These are phyloP conservation scores for Powellomyces hirtus DNA, from an alignment of 192 early-diverging fungal species.

Conservation along the genomic window DNA sequence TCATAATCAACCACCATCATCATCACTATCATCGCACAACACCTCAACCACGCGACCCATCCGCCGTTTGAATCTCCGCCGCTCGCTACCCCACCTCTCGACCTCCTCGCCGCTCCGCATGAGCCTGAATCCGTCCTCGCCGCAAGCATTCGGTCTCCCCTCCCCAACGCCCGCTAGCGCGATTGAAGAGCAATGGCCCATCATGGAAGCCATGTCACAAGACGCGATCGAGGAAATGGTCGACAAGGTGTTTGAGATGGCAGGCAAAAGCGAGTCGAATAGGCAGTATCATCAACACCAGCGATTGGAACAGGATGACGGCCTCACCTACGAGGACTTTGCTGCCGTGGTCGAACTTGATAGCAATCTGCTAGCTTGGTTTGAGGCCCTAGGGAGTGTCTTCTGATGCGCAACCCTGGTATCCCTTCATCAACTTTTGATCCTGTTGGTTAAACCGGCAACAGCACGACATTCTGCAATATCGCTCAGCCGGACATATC, in stretches of 20 bases:
- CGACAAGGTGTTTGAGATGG: constrained; percentile 73
- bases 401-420: constrained; percentile 64
- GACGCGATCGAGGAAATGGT: constrained; percentile 95
- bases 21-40: no score
- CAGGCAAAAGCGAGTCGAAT: not conserved
- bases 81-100: constrained; percentile 25
- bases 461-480: no score
- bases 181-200: constrained; percentile 69
- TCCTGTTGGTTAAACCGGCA: no score
- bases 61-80: constrained; percentile 14
- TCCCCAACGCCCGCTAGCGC: not conserved
- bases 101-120: constrained; percentile 21
- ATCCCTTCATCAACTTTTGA: no score
- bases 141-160: constrained; percentile 2
- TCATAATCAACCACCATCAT: no score
- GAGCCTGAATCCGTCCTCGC: constrained; percentile 9
- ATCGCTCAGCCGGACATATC: no score
- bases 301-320: constrained; percentile 41
- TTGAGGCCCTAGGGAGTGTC: constrained; percentile 86
- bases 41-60: not conserved
- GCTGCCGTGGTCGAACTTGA: constrained; percentile 73
- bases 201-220: constrained; percentile 90
- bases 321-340: constrained; percentile 80
- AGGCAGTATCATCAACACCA: constrained; percentile 25
- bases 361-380: constrained; percentile 79